These are phyloP conservation scores for Coelastrella sp. DNA, from an alignment of 139 green algal species.

Conservation along the genomic window DNA sequence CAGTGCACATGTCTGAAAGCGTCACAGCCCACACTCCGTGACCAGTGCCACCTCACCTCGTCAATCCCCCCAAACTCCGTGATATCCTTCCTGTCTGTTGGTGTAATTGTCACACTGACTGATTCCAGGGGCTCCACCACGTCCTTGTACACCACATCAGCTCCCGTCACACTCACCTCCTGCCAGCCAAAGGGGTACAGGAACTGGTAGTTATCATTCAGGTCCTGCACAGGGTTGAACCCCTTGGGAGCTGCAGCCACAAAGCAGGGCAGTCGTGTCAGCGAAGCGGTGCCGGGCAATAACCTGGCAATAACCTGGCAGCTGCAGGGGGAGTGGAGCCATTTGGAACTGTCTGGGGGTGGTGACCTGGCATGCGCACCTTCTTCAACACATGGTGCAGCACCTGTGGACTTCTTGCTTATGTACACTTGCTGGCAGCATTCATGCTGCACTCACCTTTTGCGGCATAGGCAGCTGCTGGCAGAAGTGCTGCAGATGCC, in stretches of 20 bases:
- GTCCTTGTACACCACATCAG: constrained; percentile 97
- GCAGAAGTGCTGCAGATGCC: constrained; percentile 18
- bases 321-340: background rate
- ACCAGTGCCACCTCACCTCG: constrained; percentile 24
- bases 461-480: constrained; percentile 27
- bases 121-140: constrained; percentile 98
- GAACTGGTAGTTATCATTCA: constrained; percentile 93
- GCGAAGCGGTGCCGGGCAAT: background rate
- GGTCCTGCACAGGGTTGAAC: constrained; percentile 87
- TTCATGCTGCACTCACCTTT: constrained; percentile 28
- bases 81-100: constrained; percentile 90
- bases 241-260: constrained; percentile 60
- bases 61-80: constrained; percentile 83
- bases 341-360: background rate
- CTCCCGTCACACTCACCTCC: constrained; percentile 86
- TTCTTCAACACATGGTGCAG: background rate
- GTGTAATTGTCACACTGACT: constrained; percentile 88
- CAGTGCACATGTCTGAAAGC: background rate
- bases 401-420: too few relatives aligned
- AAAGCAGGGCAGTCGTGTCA: background rate
- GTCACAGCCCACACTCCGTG: too few relatives aligned
- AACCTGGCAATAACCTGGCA: background rate
- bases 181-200: constrained; percentile 99
- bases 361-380: background rate
- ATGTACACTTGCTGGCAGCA: too few relatives aligned